Evolutionary conservation across 164 flowering plant species (phyloP), one percentile per base, ranked within the genome.

Genomic region (Nymphaea colorata): DNA sequence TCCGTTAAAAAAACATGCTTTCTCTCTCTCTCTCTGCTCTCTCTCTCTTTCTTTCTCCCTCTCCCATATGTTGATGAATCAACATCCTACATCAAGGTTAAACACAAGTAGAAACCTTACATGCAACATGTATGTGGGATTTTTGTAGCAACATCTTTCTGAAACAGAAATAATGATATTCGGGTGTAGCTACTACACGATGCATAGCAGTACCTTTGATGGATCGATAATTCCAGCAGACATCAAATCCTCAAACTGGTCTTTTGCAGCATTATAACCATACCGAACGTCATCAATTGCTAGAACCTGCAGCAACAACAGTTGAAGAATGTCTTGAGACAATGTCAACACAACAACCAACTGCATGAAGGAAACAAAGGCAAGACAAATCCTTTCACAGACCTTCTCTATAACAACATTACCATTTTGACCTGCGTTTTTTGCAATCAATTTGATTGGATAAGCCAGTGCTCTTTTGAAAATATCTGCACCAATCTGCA

Each of bases 401-500:
- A 91, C 98, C 90, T 87, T 82, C 59, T 82, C 83, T 66, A 87
- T 71, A 4, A 91, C 93, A 6, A 82, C 71, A 67, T 77, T 89
- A 25, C 93, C 96, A 76, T 84, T 91, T 25, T 78, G 84, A 18
- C 96, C 98, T 4, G 92, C 89, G 73, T 91, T 89, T 77, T 84
- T 86, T 62, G 98, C 96, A 62, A 91, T 91, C 73, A 79, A 73
- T 76, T 77, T 85, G 69, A 78, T 60, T 59, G 98, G 98, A 78
- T 89, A 87, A 42, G 72, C 68, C 70, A 91, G 76, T 61, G 98
- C 93, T 78, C 82, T 86, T 75, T 77, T 85, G 72, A 89, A 81
- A 44, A 91, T 91, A 45, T 91, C 89, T 7, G 98, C 98, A 77
- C 98, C 98, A 68, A 91, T 79, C 97, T 91, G 83, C 76, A 62